A percentile compares a stretch with the other conserved stretches of the same genome.
These are phyloP conservation scores for Lactarius psammicola DNA, from an alignment of 768 basidiomycete species.

Conservation along the genomic window DNA sequence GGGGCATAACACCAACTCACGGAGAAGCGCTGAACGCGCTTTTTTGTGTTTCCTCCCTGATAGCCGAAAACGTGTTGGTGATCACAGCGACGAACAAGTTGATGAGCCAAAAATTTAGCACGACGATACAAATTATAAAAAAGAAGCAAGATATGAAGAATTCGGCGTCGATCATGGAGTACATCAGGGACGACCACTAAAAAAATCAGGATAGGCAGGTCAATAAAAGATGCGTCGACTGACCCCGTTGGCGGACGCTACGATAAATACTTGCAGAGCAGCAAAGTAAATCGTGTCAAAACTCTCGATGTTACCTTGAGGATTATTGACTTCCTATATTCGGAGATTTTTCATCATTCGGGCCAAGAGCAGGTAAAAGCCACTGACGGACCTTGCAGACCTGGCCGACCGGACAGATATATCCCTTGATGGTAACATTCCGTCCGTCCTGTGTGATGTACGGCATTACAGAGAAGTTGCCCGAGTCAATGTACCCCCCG, in stretches of 20 bases:
- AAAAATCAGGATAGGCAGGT: background rate
- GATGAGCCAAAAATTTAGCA: constrained; percentile 93
- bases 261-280: constrained; percentile 78
- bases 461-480: constrained; percentile 45
- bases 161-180: constrained; percentile 84
- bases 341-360: background rate
- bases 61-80: constrained; percentile 87
- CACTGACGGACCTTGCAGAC: constrained; percentile 60
- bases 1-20: constrained; percentile 42
- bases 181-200: constrained; percentile 84
- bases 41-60: constrained; percentile 79
- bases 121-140: constrained; percentile 79
- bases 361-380: background rate
- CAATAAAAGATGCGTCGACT: constrained; percentile 32
- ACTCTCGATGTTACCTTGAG: constrained; percentile 60
- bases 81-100: constrained; percentile 96
- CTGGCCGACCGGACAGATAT: constrained; percentile 85
- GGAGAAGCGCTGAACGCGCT: constrained; percentile 88
- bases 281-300: constrained; percentile 89
- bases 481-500: constrained; percentile 75
- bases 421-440: constrained; percentile 62
- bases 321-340: constrained; percentile 62
- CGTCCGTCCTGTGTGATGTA: constrained; percentile 45
- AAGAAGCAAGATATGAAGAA: constrained; percentile 86
- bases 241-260: constrained; percentile 77